These are phyloP conservation scores for Cyclotella cryptica DNA, from an alignment of 108 stramenopile species.

Conservation along the genomic window DNA sequence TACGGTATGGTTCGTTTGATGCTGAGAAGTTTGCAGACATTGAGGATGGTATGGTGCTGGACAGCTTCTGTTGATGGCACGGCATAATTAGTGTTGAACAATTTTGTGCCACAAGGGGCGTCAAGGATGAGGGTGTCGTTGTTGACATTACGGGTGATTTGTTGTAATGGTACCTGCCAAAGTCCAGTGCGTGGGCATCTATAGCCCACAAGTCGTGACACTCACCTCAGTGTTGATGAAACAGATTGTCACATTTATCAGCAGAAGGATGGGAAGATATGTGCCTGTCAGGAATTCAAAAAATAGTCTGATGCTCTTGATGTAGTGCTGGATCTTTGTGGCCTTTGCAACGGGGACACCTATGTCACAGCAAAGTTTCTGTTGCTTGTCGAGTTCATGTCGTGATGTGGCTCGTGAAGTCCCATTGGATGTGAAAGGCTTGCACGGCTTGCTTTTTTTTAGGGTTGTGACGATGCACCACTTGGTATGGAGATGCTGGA, in stretches of 20 bases:
- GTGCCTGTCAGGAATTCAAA: too few relatives aligned
- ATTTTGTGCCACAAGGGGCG: neutral
- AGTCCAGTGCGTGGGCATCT: too few relatives aligned
- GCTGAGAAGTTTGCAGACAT: constrained; percentile 7
- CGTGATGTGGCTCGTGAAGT: neutral
- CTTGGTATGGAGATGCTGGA: neutral
- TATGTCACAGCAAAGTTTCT: neutral
- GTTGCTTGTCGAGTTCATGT: neutral
- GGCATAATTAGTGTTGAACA: neutral
- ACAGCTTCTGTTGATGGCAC: neutral
- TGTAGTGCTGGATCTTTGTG: too few relatives aligned
- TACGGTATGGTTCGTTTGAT: constrained; percentile 5
- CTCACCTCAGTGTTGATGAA: too few relatives aligned
- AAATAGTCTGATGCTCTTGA: too few relatives aligned
- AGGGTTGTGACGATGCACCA: constrained; percentile 2
- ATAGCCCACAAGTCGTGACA: too few relatives aligned
- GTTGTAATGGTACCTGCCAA: too few relatives aligned
- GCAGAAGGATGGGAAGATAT: too few relatives aligned
- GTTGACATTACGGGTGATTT: neutral
- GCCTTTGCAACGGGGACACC: too few relatives aligned
- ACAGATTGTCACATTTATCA: too few relatives aligned
- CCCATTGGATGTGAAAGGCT: neutral
- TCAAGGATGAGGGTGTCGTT: neutral
- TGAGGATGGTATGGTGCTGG: neutral
- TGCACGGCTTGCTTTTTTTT: neutral